Percentiles rank a stretch among this genome's conserved stretches.
These are phyloP conservation scores for Ceratobasidium sp. DNA, from an alignment of 1,284 basidiomycete species.

Conservation along the genomic window DNA sequence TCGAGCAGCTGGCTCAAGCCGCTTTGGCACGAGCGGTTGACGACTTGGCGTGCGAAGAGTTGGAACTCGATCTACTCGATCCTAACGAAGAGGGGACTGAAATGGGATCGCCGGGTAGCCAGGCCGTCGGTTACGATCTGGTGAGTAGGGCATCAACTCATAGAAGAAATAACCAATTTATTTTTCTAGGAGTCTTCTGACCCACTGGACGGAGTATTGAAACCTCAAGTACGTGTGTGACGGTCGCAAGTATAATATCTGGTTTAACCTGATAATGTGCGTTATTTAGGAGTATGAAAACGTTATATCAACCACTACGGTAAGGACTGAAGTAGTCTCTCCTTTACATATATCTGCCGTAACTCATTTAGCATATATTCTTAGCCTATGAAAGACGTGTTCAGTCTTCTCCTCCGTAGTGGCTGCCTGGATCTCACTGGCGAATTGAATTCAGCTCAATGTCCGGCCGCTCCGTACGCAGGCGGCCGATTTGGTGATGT, in stretches of 20 bases:
- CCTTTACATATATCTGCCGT: neutral
- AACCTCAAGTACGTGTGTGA: neutral
- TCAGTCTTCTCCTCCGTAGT: neutral
- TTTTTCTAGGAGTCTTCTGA: neutral
- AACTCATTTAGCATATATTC: neutral
- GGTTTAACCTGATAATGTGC: too few species aligned
- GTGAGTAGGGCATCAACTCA: neutral
- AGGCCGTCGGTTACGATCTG: too few species aligned
- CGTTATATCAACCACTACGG: neutral
- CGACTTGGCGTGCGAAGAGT: neutral
- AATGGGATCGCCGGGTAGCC: neutral
- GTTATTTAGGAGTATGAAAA: neutral
- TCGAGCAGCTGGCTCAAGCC: neutral
- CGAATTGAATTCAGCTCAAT: neutral
- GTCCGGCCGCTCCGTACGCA: neutral
- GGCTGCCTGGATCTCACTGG: slow-evolving; percentile 5
- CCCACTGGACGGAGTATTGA: neutral
- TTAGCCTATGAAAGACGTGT: slow-evolving; percentile 9
- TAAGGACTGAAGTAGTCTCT: neutral
- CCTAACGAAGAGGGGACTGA: neutral
- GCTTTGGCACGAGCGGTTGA: neutral
- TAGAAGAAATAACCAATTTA: neutral
- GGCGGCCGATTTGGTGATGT: slow-evolving; percentile 17
- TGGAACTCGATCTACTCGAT: neutral
- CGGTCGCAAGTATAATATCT: too few species aligned